These are phyloP conservation scores for Astragalus glycyphyllos DNA, from an alignment of 306 rosid species.

Conservation along the genomic window DNA sequence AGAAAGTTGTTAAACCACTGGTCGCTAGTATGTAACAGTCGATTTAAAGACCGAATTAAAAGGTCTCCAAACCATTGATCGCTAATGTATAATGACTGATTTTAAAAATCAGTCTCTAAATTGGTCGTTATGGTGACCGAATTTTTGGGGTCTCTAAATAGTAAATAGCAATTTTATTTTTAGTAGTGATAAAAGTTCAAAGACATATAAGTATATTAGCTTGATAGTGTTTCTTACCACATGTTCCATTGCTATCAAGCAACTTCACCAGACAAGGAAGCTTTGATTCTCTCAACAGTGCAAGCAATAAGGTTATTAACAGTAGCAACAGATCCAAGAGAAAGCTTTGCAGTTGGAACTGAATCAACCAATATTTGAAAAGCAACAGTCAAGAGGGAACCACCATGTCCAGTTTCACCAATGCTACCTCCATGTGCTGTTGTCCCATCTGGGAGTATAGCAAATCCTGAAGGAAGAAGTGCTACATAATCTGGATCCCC, in stretches of 20 bases:
- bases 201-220: no score
- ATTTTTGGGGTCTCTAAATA: no score
- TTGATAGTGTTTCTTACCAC: conserved; percentile 29
- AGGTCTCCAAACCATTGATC: no score
- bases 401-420: conserved; percentile 62
- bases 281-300: conserved; percentile 96
- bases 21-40: no score
- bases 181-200: no score
- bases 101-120: no score
- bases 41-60: no score
- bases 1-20: no score
- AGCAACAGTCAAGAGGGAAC: conserved; percentile 92
- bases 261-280: conserved; percentile 75
- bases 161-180: no score
- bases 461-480: conserved; percentile 95
- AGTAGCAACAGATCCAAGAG: conserved; percentile 97
- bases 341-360: conserved; percentile 89
- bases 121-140: no score
- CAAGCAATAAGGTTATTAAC: conserved; percentile 96
- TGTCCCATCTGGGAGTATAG: conserved; percentile 88
- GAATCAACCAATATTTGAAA: conserved; percentile 95
- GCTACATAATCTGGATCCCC: conserved; percentile 99
- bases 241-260: conserved; percentile 49
- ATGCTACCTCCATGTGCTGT: conserved; percentile 44
- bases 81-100: no score